Conservation (phyloP, 345 rosid genomes). For the Streptanthus diversifolius region DNA sequence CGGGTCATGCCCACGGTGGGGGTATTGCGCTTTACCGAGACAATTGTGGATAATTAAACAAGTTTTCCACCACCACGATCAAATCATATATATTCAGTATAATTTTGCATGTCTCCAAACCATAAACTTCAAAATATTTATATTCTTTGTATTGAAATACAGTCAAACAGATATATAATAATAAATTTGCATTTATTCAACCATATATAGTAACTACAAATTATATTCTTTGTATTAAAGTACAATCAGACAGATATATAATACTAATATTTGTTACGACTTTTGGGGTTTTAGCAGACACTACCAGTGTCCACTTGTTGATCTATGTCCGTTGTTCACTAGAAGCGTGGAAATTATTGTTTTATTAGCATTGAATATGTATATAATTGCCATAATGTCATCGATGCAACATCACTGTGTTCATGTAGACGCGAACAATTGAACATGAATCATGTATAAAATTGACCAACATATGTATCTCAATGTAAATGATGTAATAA, state of each 20-base stretch:
- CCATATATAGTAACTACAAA: neutral
- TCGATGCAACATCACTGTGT: conserved; percentile 25
- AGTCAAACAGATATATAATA: conserved; percentile 1
- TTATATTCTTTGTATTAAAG: neutral
- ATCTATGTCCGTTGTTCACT: conserved; percentile 21
- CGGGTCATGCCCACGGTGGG: neutral
- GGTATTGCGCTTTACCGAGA: conserved; percentile 6
- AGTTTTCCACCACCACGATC: neutral
- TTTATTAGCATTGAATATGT: neutral
- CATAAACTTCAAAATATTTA: neutral
- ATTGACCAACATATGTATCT: neutral
- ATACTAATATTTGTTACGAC: neutral
- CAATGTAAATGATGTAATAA: neutral
- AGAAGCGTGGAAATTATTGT: neutral
- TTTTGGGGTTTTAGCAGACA: conserved; percentile 28
- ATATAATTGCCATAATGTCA: neutral
- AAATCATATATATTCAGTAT: neutral
- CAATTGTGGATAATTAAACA: neutral
- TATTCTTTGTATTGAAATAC: neutral
- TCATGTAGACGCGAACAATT: conserved; percentile 4
- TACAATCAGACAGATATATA: neutral
- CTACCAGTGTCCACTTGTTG: conserved; percentile 25
- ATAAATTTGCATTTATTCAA: neutral
- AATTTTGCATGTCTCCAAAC: neutral
- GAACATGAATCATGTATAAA: conserved; percentile 23